Evolutionary conservation across 2,329 filamentous ascomycete genomes (phyloP).

Genomic region (Exophiala lecanii-corni): DNA sequence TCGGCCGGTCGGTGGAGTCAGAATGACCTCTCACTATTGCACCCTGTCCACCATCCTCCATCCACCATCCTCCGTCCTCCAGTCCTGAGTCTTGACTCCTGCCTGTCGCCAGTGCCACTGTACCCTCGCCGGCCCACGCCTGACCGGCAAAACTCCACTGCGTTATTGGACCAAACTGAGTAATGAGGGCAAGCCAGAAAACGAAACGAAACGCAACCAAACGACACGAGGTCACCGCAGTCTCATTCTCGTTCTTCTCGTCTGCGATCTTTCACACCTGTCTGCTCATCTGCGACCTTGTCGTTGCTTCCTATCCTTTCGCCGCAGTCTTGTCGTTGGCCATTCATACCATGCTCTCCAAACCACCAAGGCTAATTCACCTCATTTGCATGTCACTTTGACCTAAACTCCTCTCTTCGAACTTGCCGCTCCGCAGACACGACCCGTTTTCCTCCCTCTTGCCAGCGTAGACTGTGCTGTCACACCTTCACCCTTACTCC

Average conservation of each 20-base stretch:
- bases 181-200: neutral
- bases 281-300: neutral
- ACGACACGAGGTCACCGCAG: too few species aligned
- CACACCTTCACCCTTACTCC: too few species aligned
- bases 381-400: neutral
- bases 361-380: neutral
- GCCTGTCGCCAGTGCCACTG: too few species aligned
- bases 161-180: neutral
- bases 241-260: neutral
- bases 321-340: neutral
- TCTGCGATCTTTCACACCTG: neutral
- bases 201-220: neutral
- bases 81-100: too few species aligned
- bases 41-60: neutral
- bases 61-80: too few species aligned
- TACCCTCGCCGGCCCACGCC: too few species aligned
- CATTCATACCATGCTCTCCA: neutral
- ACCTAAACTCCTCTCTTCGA: neutral
- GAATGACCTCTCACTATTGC: neutral
- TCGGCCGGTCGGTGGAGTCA: neutral
- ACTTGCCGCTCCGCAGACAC: neutral
- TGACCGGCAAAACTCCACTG: neutral
- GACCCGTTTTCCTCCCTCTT: too few species aligned
- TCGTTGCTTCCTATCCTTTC: neutral
- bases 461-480: too few species aligned